Conservation (phyloP, 371 early-diverging fungal species). For the Caulochytrium protostelioides region DNA sequence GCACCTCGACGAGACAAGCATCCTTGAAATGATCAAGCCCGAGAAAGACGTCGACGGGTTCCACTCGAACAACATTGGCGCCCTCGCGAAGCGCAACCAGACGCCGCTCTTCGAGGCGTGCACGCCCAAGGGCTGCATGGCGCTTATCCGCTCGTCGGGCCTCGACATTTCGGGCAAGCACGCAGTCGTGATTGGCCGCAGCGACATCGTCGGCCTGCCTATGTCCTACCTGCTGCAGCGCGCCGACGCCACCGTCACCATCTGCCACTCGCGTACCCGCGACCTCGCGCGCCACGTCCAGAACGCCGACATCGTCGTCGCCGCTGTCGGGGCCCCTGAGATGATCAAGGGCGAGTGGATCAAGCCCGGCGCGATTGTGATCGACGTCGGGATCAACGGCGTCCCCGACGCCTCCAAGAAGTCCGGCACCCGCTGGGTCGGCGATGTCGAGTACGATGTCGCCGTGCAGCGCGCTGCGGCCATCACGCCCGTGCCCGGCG, state of each 20-base stretch:
- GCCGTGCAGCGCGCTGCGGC: slow-evolving; percentile 43
- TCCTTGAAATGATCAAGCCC: slow-evolving; percentile 60
- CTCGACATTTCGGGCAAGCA: slow-evolving; percentile 50
- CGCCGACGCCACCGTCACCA: slow-evolving; percentile 67
- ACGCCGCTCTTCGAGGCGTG: slow-evolving; percentile 70
- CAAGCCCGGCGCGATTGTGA: slow-evolving; percentile 70
- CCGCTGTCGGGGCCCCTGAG: slow-evolving; percentile 59
- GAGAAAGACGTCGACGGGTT: slow-evolving; percentile 93
- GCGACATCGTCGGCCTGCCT: slow-evolving; percentile 84
- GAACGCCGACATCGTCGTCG: slow-evolving; percentile 67
- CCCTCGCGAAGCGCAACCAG: slow-evolving; percentile 51
- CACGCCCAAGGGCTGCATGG: slow-evolving; percentile 78
- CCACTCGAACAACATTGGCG: slow-evolving; percentile 73
- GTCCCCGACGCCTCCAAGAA: slow-evolving; percentile 61
- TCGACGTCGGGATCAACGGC: slow-evolving; percentile 86
- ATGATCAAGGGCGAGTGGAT: slow-evolving; percentile 73
- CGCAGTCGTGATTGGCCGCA: slow-evolving; percentile 79
- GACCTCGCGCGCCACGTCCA: slow-evolving; percentile 37
- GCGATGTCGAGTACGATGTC: slow-evolving; percentile 66
- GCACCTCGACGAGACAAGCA: slow-evolving; percentile 44
- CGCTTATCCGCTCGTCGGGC: slow-evolving; percentile 32
- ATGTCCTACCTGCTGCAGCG: slow-evolving; percentile 55
- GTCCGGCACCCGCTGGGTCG: slow-evolving; percentile 67
- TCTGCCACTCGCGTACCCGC: slow-evolving; percentile 68
- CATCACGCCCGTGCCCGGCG: slow-evolving; percentile 89